Percentiles rank a stretch among this genome's conserved stretches.
These are phyloP conservation scores for Thelephora aurantiotincta DNA, from an alignment of 768 basidiomycete genomes.

Conservation along the genomic window DNA sequence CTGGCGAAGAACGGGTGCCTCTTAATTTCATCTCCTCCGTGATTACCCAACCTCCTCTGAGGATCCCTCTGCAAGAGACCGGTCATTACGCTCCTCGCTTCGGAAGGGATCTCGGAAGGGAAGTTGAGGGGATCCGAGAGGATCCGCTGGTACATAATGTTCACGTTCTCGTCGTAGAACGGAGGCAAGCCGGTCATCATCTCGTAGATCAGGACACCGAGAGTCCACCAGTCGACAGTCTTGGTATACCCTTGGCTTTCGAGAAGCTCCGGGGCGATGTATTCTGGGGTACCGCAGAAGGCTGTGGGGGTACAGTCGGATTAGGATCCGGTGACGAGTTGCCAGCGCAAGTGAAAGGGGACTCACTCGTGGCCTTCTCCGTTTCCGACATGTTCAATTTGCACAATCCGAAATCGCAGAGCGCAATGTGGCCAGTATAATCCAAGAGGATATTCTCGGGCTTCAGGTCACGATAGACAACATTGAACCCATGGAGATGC, in stretches of 20 bases:
- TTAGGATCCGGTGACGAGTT: conserved; percentile 1
- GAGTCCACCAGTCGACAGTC: conserved; percentile 98
- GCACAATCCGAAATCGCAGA: conserved; percentile 97
- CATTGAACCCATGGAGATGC: conserved; percentile 94
- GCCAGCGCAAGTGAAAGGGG: conserved; percentile 2
- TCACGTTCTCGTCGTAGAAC: conserved; percentile 98
- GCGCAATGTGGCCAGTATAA: conserved; percentile 93
- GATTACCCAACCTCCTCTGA: conserved; percentile 68
- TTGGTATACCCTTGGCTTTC: conserved; percentile 96
- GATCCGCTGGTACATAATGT: conserved; percentile 95
- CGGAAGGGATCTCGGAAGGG: conserved; percentile 74
- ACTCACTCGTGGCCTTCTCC: conserved; percentile 90
- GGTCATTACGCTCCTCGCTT: conserved; percentile 82
- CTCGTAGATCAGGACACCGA: conserved; percentile 92
- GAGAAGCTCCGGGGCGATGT: conserved; percentile 93
- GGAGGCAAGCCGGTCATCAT: conserved; percentile 98
- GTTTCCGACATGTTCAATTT: conserved; percentile 96
- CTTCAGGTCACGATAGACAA: conserved; percentile 92
- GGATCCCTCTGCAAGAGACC: conserved; percentile 87
- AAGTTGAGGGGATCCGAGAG: conserved; percentile 87
- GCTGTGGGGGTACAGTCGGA: conserved; percentile 27
- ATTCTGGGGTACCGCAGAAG: conserved; percentile 98
- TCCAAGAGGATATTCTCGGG: conserved; percentile 97
- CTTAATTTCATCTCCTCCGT: conserved; percentile 94
- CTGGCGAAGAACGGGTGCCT: conserved; percentile 89